Evolutionary conservation across 1,139 yeast species (phyloP), one percentile per base, ranked within the genome.

Genomic region (Kluyveromyces sp.): DNA sequence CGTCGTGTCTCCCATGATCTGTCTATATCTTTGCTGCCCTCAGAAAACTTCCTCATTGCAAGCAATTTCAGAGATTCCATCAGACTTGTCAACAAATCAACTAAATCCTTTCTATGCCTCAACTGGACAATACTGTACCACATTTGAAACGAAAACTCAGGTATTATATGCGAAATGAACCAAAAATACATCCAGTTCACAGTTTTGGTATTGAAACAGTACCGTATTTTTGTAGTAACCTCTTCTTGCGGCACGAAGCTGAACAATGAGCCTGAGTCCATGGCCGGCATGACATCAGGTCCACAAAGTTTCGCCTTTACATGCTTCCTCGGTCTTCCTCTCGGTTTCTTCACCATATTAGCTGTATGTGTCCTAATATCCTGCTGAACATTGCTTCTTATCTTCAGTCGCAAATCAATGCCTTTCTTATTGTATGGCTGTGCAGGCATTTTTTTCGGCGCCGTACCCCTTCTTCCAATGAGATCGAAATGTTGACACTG

Each of bases 181-280:
- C 41, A 38, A 11, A 26, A 38, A 20, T 38, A 38, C 29, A 38
- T 31, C 41, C 41, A 38, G 20, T 30, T 31, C 13, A 15, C 19
- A 7, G 36, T 25, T 19, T 33, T 33, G 4, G 26, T 33, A 33
- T 33, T 33, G 26, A 33, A 33, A 19, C 36, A 18, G 15, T 33
- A 33, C 13, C 36, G 36, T 7, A 19, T 9, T 15, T 33, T 33
- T 9, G 9, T 33, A 7, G 25, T 11, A 4, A 33, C n/a, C 19
- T 33, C 36, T 13, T 33, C 36, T 12, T 19, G 36, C 2, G 20
- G 2, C n/a, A 6, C 15, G 4, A 33, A n/a, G 12, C 36, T 18
- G 26, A 18, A 19, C 11, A 12, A n/a, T 18, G 11, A 15, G 1
- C 25, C 16, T 8, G 19, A 15, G 9, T 32, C 20, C 13, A 33